Base-by-base conservation (phyloP, 371 early-diverging fungal genomes). In the Mortierella sp. region DNA sequence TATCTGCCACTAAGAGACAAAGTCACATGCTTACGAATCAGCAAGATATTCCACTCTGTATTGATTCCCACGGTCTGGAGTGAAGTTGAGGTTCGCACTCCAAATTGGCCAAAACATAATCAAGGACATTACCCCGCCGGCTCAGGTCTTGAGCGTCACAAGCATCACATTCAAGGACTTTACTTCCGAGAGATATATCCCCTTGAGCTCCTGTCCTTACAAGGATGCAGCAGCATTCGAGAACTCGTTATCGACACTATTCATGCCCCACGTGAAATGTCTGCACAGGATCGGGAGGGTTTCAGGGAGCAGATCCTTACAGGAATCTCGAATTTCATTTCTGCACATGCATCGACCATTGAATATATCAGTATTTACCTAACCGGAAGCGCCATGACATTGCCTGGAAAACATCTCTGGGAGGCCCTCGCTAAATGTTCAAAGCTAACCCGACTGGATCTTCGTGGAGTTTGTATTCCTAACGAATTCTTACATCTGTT, bases 151-250 rank as follows among this genome's bases (percentile, higher is more conserved):
- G 15, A 37, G 9, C 54, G 55, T 3, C 26, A 64, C 42, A 64
- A 64, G 34, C 32, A 64, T 42, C 23, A 31, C 15, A 56, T 65
- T 22, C 56, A 43, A 23, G 66, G 57, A 17, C 26, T 65, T 35
- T 8, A 37, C n/a, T 57, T 65, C 12, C 2, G 19, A 5, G n/a
- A 23, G 1, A 13, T n/a, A 2, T 65, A 1, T 35, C 56, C 66
- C 13, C 15, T 2, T 3, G 57, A 65, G 32, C 35, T 35, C 26
- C 10, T 43, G n/a, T 1, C 53, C 17, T 45, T 65, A 1, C 28
- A 28, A 28, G 66, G 45, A 0, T 64, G 55, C 22, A 7, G 29
- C 7, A 35, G 31, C 10, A 40, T 64, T 22, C 6, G 17, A 1
- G 28, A 17, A n/a, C 19, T 65, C 42, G 7, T 4, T n/a, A 6